Percentiles rank a stretch among this genome's conserved stretches.
Conservation (phyloP, 352 stramenopile genomes). For the Globisporangium cystogenes region DNA sequence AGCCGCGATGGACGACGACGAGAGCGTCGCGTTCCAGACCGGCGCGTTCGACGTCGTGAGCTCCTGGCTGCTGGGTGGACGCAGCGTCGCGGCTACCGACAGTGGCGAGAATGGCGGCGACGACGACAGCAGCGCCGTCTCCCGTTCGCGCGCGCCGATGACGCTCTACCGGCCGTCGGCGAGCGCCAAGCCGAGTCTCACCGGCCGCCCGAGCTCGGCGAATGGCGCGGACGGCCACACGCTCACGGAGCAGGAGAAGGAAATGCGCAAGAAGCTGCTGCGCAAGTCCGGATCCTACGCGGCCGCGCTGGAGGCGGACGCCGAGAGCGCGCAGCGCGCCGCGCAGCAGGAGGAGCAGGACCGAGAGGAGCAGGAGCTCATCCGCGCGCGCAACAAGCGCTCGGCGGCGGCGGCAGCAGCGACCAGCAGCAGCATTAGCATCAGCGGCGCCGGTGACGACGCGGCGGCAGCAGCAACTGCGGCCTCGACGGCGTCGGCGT, state of each 20-base stretch:
- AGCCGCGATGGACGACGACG: conserved; percentile 17
- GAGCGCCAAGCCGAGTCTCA: conserved; percentile 23
- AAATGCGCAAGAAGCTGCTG: conserved; percentile 72
- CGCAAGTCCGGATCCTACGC: conserved; percentile 39
- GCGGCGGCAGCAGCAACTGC: not conserved
- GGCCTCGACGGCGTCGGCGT: too few relatives aligned
- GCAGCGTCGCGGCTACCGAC: conserved; percentile 4
- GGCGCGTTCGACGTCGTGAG: conserved; percentile 58
- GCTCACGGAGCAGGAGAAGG: conserved; percentile 54
- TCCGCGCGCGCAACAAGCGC: conserved; percentile 27
- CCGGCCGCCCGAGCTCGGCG: conserved; percentile 13
- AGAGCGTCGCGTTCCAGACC: conserved; percentile 43
- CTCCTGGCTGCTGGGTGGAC: conserved; percentile 46
- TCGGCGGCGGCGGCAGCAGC: too few relatives aligned
- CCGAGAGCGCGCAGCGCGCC: conserved; percentile 17
- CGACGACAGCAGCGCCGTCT: not conserved
- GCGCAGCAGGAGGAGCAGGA: conserved; percentile 30
- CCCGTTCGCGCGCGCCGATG: conserved; percentile 19
- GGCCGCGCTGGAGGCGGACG: conserved; percentile 22
- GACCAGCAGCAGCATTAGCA: not conserved
- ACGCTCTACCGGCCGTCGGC: conserved; percentile 49
- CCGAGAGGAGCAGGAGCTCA: conserved; percentile 56
- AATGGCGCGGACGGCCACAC: conserved; percentile 9
- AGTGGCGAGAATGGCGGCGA: conserved; percentile 10
- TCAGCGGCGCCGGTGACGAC: too few relatives aligned